Evolutionary conservation across 306 rosid genomes (phyloP), one percentile per base, ranked within the genome.

Genomic region (Elaeagnus macrophylla): DNA sequence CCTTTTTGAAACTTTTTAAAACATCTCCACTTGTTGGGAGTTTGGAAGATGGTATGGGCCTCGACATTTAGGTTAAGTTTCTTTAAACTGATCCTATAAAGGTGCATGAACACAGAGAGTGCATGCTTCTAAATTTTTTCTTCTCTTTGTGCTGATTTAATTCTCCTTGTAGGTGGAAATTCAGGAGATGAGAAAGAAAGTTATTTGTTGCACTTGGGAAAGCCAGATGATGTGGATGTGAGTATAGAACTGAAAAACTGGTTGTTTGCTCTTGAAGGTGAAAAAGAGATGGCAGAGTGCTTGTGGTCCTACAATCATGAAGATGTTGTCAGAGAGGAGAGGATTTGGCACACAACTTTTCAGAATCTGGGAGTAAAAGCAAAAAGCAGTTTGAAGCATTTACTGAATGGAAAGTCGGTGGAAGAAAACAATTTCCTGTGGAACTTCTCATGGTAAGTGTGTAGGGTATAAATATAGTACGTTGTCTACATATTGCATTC

Each of bases 231-330:
- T 64, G 82, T 90, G 57, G 88, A 83, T 35, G 80, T 90, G 53
- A 75, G 82, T 38, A 52, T 89, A 57, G 88, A 77, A 78, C 77
- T 90, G 73, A 83, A 67, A 73, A 89, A 86, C 72, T 86, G 97
- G 97, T 64, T 90, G 67, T 86, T 90, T 78, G 95, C 95, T 74
- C 94, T 90, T 59, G 97, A 90, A 81, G 94, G 93, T 57, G 82
- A 75, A 38, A 79, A 79, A 49, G 94, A 86, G 70, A 75, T 67
- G 77, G 78, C 83, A 72, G 94, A 81, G 72, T 76, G 72, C 51
- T 74, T 82, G 87, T 76, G 88, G 89, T 79, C 74, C 70, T 69
- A 72, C 50, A 69, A 66, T 75, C 73, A 70, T 46, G 84, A 75
- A 56, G 78, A 61, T 62, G 73, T 62, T 43, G 69, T 65, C 70